Evolutionary conservation across 129 eudicot genomes (phyloP).

Genomic region (Oenanthe sinensis): DNA sequence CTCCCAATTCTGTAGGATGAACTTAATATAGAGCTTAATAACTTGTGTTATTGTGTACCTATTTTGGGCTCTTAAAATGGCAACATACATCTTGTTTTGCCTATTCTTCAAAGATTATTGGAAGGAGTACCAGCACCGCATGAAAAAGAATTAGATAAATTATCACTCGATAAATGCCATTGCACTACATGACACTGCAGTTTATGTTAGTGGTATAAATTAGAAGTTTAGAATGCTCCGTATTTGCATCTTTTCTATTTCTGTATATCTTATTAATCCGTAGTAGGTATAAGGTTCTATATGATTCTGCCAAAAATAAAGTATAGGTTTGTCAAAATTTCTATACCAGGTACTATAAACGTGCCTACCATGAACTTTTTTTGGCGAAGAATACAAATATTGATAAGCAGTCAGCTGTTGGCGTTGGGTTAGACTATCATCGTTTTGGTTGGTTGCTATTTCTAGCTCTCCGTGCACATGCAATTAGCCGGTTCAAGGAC

Average conservation of each 20-base stretch:
- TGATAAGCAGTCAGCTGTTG: constrained; percentile 29
- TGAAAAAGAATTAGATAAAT: not conserved
- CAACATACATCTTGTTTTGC: not conserved
- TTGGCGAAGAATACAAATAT: constrained; percentile 25
- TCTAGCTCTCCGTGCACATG: constrained; percentile 77
- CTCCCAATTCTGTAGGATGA: not conserved
- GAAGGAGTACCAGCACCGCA: not conserved
- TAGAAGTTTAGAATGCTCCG: not conserved
- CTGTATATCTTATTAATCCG: not conserved
- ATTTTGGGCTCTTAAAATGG: not conserved
- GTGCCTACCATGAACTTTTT: constrained; percentile 51
- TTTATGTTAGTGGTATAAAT: not conserved
- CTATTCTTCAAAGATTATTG: not conserved
- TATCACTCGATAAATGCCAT: not conserved
- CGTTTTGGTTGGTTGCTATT: constrained; percentile 93
- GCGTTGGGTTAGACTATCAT: constrained; percentile 35
- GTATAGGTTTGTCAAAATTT: not conserved
- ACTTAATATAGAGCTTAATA: not conserved
- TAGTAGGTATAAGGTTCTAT: not conserved
- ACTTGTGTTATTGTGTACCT: not conserved
- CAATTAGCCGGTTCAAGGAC: constrained; percentile 74
- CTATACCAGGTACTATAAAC: constrained; percentile 59
- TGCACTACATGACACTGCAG: not conserved
- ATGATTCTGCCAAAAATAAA: not conserved
- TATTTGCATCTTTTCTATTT: not conserved